A percentile compares a stretch with the other conserved stretches of the same genome.
phyloP scores from a whole-genome alignment of 352 stramenopile species.

The Globisporangium spinosum region DNA sequence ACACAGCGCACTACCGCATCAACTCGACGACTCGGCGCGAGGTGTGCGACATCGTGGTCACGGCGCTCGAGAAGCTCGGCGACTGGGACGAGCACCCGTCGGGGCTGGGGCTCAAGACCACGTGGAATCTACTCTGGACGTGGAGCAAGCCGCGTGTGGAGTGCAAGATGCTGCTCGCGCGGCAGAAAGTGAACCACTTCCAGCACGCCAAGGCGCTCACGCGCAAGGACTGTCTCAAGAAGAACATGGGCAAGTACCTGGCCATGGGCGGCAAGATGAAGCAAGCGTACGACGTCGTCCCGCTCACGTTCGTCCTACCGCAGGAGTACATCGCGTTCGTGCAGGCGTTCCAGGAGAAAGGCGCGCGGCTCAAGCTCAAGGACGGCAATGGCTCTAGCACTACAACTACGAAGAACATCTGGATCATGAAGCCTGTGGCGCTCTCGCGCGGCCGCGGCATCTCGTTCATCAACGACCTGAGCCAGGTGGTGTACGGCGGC shows the following conservation, averaged over 20 bases:
- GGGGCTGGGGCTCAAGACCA: conserved; percentile 79
- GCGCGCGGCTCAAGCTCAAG: conserved; percentile 16
- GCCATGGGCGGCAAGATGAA: conserved; percentile 43
- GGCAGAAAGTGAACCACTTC: conserved; percentile 96
- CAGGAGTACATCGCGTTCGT: conserved; percentile 91
- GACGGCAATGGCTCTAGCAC: neutral
- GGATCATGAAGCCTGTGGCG: conserved; percentile 94
- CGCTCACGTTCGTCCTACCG: conserved; percentile 91
- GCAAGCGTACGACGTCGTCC: conserved; percentile 88
- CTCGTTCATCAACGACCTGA: conserved; percentile 85
- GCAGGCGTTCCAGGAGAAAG: conserved; percentile 70
- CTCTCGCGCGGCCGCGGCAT: conserved; percentile 92
- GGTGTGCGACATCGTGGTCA: conserved; percentile 80
- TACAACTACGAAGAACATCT: conserved; percentile 69
- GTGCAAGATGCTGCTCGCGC: conserved; percentile 79
- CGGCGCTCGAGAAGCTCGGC: conserved; percentile 50
- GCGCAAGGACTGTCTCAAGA: conserved; percentile 93
- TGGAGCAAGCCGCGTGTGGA: conserved; percentile 87
- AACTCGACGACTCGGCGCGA: conserved; percentile 72
- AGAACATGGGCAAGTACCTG: conserved; percentile 70
- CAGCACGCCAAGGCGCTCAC: conserved; percentile 87
- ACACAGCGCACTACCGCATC: conserved; percentile 72
- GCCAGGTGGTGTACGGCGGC: conserved; percentile 83
- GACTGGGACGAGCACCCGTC: conserved; percentile 76
- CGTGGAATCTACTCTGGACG: conserved; percentile 91